Conservation (phyloP, 176 grass and related monocot genomes). For the Rhipidocladum racemiflorum region DNA sequence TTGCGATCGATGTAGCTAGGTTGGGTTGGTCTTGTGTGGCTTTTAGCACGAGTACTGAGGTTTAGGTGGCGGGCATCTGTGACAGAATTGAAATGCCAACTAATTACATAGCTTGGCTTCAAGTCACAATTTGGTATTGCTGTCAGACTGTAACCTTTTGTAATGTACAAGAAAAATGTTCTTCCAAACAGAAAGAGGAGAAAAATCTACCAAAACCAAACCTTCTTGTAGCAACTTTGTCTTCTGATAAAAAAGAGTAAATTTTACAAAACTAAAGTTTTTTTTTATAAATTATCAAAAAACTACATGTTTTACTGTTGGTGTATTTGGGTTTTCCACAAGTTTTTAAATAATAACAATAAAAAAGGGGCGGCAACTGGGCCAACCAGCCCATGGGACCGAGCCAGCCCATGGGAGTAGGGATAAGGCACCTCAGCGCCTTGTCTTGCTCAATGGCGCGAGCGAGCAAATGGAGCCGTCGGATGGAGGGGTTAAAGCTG, state of each 20-base stretch:
- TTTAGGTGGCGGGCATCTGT: conserved; percentile 33
- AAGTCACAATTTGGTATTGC: conserved; percentile 1
- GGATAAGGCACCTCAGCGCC: no score
- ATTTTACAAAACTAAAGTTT: no score
- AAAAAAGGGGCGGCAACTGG: no score
- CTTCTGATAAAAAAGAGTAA: neutral
- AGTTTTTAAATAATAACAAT: no score
- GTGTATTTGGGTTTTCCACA: accelerated
- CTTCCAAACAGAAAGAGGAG: neutral
- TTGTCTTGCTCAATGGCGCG: no score
- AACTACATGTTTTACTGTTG: no score
- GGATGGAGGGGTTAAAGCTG: no score
- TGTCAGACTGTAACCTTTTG: neutral
- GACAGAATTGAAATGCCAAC: conserved; percentile 51
- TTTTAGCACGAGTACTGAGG: conserved; percentile 8
- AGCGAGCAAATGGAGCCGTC: no score
- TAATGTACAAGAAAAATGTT: neutral
- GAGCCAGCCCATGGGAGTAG: no score
- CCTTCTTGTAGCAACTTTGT: neutral
- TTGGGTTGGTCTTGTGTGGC: conserved; percentile 13
- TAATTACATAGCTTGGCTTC: conserved; percentile 31
- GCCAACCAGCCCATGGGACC: no score
- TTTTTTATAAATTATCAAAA: no score
- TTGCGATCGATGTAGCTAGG: neutral
- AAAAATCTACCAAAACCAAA: neutral